Base-by-base conservation (phyloP, 495 filamentous ascomycete species). In the Aspergillus carlsbadensis region DNA sequence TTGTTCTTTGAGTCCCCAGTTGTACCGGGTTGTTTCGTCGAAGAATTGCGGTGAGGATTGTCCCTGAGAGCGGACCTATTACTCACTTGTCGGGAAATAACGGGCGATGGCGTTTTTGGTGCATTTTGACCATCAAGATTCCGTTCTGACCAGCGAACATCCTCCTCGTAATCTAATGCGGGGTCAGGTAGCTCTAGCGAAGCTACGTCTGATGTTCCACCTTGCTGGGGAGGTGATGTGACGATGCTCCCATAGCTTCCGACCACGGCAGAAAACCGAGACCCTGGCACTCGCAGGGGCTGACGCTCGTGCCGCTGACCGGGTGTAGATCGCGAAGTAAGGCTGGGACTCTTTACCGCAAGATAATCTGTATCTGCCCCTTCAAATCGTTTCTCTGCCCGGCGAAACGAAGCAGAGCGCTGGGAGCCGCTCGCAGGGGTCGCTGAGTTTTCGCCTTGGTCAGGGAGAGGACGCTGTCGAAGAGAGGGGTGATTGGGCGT, bases 241-340 rank as follows among this genome's bases (percentile, higher is more conserved):
- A 85, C 71, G 48, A 95, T 88, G 68, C 90, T 93, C 17, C 90
- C 91, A 81, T 94, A 95, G 36, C 71, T 82, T 14, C 73, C 74
- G 39, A 65, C 49, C 0, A 58, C 57, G 8, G 67, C 70, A 0
- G 73, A 72, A 52, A 75, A 74, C 2, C 73, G 73, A 17, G 74
- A 73, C 21, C 69, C 68, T 2, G 71, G 69, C 1, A 66, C 66
- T 20, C 68, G 70, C 33, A 78, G 57, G 22, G 75, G 72, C 54
- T 74, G 75, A 47, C 62, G 69, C 47, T 78, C 69, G 26, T 57
- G 65, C 45, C 43, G 63, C 10, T 60, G 59, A 14, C 56, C 60
- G 6, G 68, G 67, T 18, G 59, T 68, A 37, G 68, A 69, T 39
- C 68, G 65, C 11, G 64, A 52, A 13, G 61, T 48, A 17, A 57